phyloP scores from a whole-genome alignment of 192 early-diverging fungal species.

The Neocallimastix lanati region DNA sequence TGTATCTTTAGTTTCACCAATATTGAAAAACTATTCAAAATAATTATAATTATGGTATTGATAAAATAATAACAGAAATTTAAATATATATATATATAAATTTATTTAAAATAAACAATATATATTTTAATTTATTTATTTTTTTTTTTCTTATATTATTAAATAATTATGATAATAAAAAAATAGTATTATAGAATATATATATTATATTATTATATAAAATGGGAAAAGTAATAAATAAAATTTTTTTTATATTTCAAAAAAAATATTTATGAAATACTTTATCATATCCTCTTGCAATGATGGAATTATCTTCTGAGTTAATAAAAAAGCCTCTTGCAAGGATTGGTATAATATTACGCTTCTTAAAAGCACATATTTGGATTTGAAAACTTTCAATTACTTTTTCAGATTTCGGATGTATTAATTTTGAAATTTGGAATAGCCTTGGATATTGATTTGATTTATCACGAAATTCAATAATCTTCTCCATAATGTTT shows the following conservation, averaged over 20 bases:
- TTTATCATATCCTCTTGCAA: not conserved
- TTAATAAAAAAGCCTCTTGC: not conserved
- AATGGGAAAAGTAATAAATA: too few relatives aligned
- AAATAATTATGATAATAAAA: too few relatives aligned
- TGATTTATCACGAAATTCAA: not conserved
- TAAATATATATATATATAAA: too few relatives aligned
- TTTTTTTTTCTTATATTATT: too few relatives aligned
- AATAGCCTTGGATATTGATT: not conserved
- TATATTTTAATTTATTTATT: too few relatives aligned
- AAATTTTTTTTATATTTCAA: too few relatives aligned
- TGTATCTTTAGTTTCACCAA: conserved; percentile 35
- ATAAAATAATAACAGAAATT: too few relatives aligned
- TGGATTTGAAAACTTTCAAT: not conserved
- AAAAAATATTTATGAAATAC: not conserved
- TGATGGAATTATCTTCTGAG: not conserved
- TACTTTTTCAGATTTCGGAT: not conserved
- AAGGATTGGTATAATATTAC: not conserved
- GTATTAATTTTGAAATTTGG: not conserved
- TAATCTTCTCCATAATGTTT: not conserved
- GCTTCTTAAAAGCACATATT: not conserved
- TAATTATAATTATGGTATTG: too few relatives aligned
- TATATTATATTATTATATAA: too few relatives aligned
- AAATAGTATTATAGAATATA: too few relatives aligned
- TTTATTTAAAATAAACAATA: too few relatives aligned
- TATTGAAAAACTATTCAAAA: conserved; percentile 63